Base-by-base conservation (phyloP, 345 rosid genomes). In the Raphanus sativus region DNA sequence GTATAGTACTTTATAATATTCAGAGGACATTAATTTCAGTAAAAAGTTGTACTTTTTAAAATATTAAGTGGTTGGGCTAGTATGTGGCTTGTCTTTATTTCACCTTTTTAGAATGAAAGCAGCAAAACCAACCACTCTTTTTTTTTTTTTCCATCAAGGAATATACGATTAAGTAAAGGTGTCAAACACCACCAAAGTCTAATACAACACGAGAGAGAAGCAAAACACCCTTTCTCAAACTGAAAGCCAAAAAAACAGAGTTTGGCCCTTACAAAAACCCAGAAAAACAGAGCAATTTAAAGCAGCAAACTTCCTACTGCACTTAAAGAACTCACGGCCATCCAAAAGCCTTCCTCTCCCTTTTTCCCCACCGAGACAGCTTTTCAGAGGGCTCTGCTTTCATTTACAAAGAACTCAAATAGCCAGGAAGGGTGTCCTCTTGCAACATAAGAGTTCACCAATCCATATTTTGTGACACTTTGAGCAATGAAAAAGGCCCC, bases 61-160 rank as follows among this genome's bases (percentile, higher is more conserved):
- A 62, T 62, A 68, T 62, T 68, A 68, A 60, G 75, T 79, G 70
- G 70, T 73, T 79, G 69, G 48, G 77, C 65, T 68, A 79, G 15
- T 79, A 29, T 73, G 81, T 78, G 81, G 69, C 16, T 67, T 62
- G 78, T 79, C 82, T 79, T 78, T 79, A 73, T 62, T 71, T 69
- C 1, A 26, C 78, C 86, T 79, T 83, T 86, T 83, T 80, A 70
- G 83, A 74, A 79, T 83, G 67, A 80, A 78, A 79, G 75, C 81
- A 76, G 75, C 77, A 83, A 70, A 56, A 63, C 86, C 84, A 83
- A 83, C 87, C 0, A 75, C 85, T 75, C 63, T 29, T n/a, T n/a
- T n/a, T n/a, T n/a, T n/a, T n/a, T n/a, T n/a, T n/a, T n/a, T n/a
- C n/a, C n/a, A n/a, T n/a, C n/a, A n/a, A n/a, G n/a, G n/a, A n/a